Percentiles rank a stretch among this genome's conserved stretches.
phyloP scores from a whole-genome alignment of 805 yeast species.

The Monosporozyma aerobia region DNA sequence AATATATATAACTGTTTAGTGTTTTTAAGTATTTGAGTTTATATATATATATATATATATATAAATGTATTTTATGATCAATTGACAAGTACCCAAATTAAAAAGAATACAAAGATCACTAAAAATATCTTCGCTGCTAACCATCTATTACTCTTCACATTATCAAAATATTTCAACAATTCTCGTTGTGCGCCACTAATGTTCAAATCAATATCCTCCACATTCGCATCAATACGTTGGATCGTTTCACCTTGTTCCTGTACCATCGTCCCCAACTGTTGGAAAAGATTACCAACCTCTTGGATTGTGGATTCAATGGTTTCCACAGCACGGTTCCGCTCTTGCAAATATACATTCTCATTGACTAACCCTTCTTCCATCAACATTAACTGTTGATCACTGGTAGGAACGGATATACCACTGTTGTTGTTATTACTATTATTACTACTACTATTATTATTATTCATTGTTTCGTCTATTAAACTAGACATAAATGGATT shows the following conservation, averaged over 20 bases:
- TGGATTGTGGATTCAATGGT: constrained; percentile 95
- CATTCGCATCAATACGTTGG: constrained; percentile 89
- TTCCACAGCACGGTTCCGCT: constrained; percentile 83
- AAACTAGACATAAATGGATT: constrained; percentile 35
- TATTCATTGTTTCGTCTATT: constrained; percentile 23
- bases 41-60: not conserved
- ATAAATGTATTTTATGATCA: constrained; percentile 17
- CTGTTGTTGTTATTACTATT: constrained; percentile 7
- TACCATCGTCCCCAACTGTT: constrained; percentile 94
- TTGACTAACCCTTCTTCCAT: constrained; percentile 63
- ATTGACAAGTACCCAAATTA: constrained; percentile 72
- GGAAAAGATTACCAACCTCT: constrained; percentile 90
- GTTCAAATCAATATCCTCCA: constrained; percentile 84
- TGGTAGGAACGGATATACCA: constrained; percentile 39
- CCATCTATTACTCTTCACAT: constrained; percentile 87
- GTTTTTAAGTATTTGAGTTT: too few species aligned
- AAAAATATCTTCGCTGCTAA: constrained; percentile 84
- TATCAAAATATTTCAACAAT: constrained; percentile 77
- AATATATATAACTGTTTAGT: constrained; percentile 7
- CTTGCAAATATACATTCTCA: constrained; percentile 57
- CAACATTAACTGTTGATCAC: constrained; percentile 65
- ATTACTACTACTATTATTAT: constrained; percentile 3
- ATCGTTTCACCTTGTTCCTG: constrained; percentile 95
- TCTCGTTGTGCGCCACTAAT: constrained; percentile 93
- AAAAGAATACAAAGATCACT: constrained; percentile 64